Percentiles rank a stretch among this genome's conserved stretches.
phyloP scores from a whole-genome alignment of 164 flowering plant genomes.

The Stephania japonica region DNA sequence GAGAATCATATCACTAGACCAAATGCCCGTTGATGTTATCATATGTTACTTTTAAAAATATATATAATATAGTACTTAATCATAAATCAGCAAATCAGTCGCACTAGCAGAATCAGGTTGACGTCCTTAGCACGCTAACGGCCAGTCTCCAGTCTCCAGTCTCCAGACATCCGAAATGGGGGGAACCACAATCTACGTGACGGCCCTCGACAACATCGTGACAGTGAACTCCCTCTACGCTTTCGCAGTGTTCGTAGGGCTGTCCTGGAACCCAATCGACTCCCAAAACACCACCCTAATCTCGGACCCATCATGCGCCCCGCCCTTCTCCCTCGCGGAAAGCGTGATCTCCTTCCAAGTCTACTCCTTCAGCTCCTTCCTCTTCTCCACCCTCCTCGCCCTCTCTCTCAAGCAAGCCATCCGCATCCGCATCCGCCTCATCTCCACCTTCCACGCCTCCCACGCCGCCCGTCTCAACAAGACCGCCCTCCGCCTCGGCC shows the following conservation, averaged over 20 bases:
- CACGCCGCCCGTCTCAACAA: conserved; percentile 33
- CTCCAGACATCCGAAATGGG: too few species aligned
- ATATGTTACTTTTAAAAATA: background rate
- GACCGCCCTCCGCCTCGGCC: conserved; percentile 44
- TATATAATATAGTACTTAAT: too few species aligned
- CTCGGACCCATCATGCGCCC: conserved; percentile 29
- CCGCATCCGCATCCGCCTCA: conserved; percentile 35
- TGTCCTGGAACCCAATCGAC: conserved; percentile 58
- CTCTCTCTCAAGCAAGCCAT: conserved; percentile 63
- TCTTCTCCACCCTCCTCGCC: conserved; percentile 86
- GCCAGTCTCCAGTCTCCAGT: too few species aligned
- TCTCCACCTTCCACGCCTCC: conserved; percentile 10
- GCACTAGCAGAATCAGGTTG: too few species aligned
- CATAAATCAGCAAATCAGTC: too few species aligned
- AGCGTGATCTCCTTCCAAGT: conserved; percentile 62
- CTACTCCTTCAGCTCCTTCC: conserved; percentile 80
- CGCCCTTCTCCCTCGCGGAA: conserved; percentile 33
- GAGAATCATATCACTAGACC: conserved; percentile 38
- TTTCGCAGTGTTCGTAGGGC: conserved; percentile 74
- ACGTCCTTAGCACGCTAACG: conserved; percentile 14
- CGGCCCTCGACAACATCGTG: conserved; percentile 73
- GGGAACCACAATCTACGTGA: conserved; percentile 53
- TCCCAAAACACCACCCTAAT: conserved; percentile 30
- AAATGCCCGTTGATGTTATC: too few species aligned
- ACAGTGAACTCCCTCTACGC: conserved; percentile 90